phyloP scores from a whole-genome alignment of 2,329 filamentous ascomycete genomes.

The Colletotrichum sp. region DNA sequence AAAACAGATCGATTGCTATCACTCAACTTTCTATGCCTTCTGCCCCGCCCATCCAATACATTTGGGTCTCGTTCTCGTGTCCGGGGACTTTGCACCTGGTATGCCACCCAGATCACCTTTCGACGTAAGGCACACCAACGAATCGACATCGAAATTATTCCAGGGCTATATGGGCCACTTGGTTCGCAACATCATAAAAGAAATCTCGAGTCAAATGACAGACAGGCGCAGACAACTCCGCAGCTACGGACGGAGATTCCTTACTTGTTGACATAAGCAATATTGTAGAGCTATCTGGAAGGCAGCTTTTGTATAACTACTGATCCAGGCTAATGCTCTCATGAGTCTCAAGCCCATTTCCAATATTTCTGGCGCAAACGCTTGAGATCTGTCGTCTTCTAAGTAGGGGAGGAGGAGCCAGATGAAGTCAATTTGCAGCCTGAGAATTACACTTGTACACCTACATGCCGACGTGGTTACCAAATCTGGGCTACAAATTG shows the following conservation, averaged over 20 bases:
- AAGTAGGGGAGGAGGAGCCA: neutral
- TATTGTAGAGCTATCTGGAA: neutral
- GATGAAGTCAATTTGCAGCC: neutral
- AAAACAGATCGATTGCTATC: no score
- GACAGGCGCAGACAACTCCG: neutral
- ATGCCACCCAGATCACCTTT: no score
- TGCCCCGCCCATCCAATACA: no score
- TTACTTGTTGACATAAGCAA: neutral
- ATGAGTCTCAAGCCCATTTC: neutral
- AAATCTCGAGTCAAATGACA: neutral
- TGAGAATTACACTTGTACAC: neutral
- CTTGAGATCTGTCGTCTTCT: neutral
- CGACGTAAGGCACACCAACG: neutral
- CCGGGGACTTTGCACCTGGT: rapidly evolving
- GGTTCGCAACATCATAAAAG: neutral
- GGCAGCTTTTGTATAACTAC: neutral
- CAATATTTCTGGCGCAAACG: rapidly evolving
- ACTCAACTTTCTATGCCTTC: no score
- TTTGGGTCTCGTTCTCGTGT: no score
- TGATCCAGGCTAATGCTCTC: neutral
- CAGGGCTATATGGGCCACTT: neutral
- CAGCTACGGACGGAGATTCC: neutral
- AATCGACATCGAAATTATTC: neutral
- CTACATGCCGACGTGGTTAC: neutral
- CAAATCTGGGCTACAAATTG: neutral